Base-by-base conservation (phyloP, 2,329 filamentous ascomycete species). In the Colletotrichum eremochloae region DNA sequence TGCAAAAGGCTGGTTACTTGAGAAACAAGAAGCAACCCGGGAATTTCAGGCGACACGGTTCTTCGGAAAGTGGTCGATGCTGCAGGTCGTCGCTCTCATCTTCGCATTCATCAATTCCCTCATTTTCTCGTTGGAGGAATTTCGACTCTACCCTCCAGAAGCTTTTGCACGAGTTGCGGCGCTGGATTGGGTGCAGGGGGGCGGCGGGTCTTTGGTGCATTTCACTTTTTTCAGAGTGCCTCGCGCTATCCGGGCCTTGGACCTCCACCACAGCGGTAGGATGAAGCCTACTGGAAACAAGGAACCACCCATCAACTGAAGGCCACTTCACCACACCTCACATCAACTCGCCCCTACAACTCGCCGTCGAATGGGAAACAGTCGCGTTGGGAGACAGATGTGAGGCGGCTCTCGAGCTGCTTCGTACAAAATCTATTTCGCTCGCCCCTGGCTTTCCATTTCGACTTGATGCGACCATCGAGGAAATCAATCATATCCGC, bases 261-360 rank as follows among this genome's bases (percentile, higher is more conserved):
- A 63, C 69, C 50, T 56, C 63, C 50, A 68, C 36, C 53, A 55
- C 70, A 70, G 70, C 66, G 55, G 69, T 66, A 61, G 60, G 66
- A 64, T 71, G 64, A 69, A 72, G 69, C 66, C 66, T 55, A 69
- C 66, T 72, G 64, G 46, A 68, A 68, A 72, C 68, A 73, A 73
- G 71, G 63, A 52, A 63, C 71, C 68, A 67, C 72, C 72, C 72
- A 67, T 68, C 72, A 67, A 58, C 68, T 63, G 42, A 62, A 68
- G 61, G 33, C 71, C 68, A 72, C 36, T 18, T 58, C 50, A 52
- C 57, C 57, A 46, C 38, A 61, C 38, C 50, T 42, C 50, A 36
- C 5, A 46, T 69, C 68, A 58, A n/a, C 53, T 64, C 65, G 31
- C 40, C 48, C 29, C 44, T 12, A 63, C 65, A 55, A 68, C 38